Evolutionary conservation across 176 grass and related monocot genomes (phyloP).

Genomic region (Bothriochloa decipiens): DNA sequence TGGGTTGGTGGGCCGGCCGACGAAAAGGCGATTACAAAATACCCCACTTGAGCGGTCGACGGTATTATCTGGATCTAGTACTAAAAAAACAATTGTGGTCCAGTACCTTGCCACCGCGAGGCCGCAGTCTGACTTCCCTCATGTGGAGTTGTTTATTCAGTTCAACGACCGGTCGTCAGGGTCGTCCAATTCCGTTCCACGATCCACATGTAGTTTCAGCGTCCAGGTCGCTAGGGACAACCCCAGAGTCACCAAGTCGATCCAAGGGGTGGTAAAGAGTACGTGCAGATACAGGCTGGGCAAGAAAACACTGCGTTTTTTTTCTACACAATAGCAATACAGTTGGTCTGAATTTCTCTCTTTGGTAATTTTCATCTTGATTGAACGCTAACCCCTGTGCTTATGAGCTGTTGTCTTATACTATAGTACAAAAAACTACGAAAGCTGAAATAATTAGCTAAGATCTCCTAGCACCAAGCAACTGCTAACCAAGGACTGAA

Average conservation of each 20-base stretch:
- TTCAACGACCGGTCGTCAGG: background rate
- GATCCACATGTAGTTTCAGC: background rate
- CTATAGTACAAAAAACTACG: background rate
- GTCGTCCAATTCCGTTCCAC: background rate
- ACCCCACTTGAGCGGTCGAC: too few relatives aligned
- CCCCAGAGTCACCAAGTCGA: background rate
- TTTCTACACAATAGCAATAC: background rate
- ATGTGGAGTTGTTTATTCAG: background rate
- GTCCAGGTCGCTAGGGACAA: background rate
- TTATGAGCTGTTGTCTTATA: too few relatives aligned
- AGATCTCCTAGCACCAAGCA: too few relatives aligned
- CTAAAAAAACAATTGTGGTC: too few relatives aligned
- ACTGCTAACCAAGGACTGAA: too few relatives aligned
- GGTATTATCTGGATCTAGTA: background rate
- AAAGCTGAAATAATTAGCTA: background rate
- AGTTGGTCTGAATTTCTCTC: background rate
- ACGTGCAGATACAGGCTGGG: background rate
- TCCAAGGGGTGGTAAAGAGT: background rate
- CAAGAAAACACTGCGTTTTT: background rate
- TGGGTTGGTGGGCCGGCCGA: background rate
- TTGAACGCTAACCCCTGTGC: background rate
- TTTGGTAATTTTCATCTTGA: background rate
- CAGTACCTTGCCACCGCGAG: background rate
- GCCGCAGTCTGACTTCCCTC: constrained; percentile 4
- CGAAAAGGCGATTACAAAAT: background rate